These are phyloP conservation scores for Avicennia marina DNA, from an alignment of 257 asterid species.

Conservation along the genomic window DNA sequence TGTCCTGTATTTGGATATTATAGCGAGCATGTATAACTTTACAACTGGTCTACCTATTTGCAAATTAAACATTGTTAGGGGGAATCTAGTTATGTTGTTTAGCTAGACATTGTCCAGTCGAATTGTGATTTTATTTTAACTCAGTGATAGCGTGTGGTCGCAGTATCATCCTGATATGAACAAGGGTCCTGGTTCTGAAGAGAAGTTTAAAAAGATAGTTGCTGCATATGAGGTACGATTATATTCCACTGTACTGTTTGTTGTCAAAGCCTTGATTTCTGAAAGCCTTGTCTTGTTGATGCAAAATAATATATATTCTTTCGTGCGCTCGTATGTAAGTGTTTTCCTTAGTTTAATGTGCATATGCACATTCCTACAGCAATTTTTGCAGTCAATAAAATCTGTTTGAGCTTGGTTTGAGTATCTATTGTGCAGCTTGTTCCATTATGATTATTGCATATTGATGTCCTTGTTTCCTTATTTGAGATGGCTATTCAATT, in stretches of 20 bases:
- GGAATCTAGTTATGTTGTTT: constrained; percentile 7
- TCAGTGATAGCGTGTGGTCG: constrained; percentile 18
- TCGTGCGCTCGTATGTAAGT: background rate
- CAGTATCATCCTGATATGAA: constrained; percentile 99
- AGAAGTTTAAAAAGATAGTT: constrained; percentile 83
- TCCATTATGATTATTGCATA: background rate
- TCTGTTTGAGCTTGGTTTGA: background rate
- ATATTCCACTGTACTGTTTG: background rate
- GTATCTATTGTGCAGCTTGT: background rate
- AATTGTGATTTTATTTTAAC: background rate
- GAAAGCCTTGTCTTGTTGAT: background rate
- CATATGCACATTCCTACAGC: background rate
- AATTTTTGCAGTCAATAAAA: background rate
- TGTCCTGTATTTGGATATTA: too few species aligned
- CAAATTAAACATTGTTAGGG: background rate
- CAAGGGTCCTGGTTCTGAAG: constrained; percentile 81
- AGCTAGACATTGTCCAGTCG: background rate
- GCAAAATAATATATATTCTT: background rate
- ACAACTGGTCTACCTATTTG: background rate
- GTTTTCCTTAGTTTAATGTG: background rate
- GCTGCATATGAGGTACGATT: constrained; percentile 91
- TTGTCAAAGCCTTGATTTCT: background rate
- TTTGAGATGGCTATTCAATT: constrained; percentile 5
- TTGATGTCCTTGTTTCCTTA: background rate
- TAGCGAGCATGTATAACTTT: background rate